phyloP scores from a whole-genome alignment of 2,329 filamentous ascomycete genomes.

The Alternaria brassicicola region DNA sequence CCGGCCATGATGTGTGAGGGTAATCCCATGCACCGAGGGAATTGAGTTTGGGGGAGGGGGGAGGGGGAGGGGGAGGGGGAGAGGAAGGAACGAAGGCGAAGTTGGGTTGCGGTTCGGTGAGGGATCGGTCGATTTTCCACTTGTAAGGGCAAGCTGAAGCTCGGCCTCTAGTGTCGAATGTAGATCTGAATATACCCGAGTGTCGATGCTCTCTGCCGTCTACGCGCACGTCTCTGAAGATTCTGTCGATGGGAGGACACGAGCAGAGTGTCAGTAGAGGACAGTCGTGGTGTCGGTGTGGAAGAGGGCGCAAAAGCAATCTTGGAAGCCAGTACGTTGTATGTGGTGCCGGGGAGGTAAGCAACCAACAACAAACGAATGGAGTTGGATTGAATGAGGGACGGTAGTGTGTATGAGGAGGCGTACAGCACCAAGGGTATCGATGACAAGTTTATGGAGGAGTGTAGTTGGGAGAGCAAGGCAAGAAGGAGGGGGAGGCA shows the following conservation, averaged over 20 bases:
- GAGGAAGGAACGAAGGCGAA: constrained; percentile 14
- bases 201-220: constrained; percentile 6
- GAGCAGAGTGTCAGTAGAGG: constrained; percentile 31
- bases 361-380: constrained; percentile 28
- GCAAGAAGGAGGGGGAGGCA: constrained; percentile 13
- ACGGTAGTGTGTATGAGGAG: constrained; percentile 15
- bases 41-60: constrained; percentile 16
- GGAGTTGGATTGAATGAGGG: background rate
- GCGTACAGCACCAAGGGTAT: constrained; percentile 13
- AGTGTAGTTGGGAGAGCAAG: constrained; percentile 7
- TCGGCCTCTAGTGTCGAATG: constrained; percentile 29
- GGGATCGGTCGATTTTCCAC: constrained; percentile 35
- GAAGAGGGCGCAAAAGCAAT: constrained; percentile 12
- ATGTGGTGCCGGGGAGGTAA: constrained; percentile 22
- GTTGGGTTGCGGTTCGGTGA: constrained; percentile 18
- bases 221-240: constrained; percentile 5
- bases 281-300: constrained; percentile 15
- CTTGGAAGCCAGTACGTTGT: constrained; percentile 4
- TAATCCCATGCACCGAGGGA: constrained; percentile 37
- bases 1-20: constrained; percentile 42
- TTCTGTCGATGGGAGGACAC: constrained; percentile 27
- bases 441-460: background rate
- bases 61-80: background rate
- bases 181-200: constrained; percentile 17
- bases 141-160: constrained; percentile 28